Evolutionary conservation across 116 monocot genomes (phyloP), one percentile per base, ranked within the genome.

Genomic region (Posidonia oceanica): DNA sequence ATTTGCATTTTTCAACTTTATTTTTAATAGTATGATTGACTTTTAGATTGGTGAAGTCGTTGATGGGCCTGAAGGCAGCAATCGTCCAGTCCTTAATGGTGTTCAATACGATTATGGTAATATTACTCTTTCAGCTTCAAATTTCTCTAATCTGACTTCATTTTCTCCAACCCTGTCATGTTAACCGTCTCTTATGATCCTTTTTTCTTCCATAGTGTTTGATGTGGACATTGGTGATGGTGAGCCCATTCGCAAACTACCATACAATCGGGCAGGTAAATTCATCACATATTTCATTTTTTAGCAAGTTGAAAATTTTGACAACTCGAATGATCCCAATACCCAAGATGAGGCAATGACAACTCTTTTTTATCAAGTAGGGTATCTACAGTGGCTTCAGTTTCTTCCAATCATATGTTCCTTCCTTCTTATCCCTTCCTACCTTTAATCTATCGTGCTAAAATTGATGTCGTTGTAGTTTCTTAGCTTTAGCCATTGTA

Each of bases 191-290:
- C 42, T 18, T 48, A 66, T 78, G 57, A 40, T 42, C 38, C 4
- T 76, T 69, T 29, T 29, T 29, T 48, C 48, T 75, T 57, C 38
- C 14, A 10, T 65, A 98, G 98, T 98, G 65, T 98, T 98, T 78
- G 90, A 98, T 84, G 98, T 98, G 71, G 98, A 98, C 68, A 90
- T 98, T 80, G 93, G 98, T 75, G 98, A 98, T 86, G 98, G 98
- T 44, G 87, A 89, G 55, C 98, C 98, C 12, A 80, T 86, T 52
- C 82, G 98, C 16, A 98, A 90, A 73, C 69, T 98, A 23, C 93
- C 98, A 74, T 98, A 93, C 71, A 93, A 98, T 56, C 77, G 66
- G 59, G 69, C 83, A 85, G 97, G 97, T 98, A 54, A 69, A 37
- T 54, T 64, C 54, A 61, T 61, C 40, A 14, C 29, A 16, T 15